Conservation (phyloP, 2,329 filamentous ascomycete genomes). For the Alternaria triticina region DNA sequence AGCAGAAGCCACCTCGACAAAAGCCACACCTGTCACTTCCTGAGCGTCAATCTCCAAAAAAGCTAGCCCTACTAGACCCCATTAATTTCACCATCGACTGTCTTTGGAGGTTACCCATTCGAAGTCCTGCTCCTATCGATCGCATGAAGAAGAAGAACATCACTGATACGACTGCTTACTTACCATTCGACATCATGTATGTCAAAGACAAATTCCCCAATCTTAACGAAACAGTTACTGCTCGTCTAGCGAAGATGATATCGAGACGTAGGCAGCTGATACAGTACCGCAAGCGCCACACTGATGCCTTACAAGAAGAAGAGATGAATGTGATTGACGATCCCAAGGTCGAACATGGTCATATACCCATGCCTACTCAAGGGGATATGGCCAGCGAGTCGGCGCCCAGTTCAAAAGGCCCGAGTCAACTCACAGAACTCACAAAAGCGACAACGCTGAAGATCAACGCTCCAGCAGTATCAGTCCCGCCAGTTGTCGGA, state of each 20-base stretch:
- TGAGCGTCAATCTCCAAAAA: too few species aligned
- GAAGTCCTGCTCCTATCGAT: background rate
- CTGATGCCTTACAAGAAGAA: background rate
- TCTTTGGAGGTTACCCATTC: background rate
- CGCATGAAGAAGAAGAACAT: background rate
- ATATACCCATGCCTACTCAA: background rate
- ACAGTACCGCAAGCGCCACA: background rate
- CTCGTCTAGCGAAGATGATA: background rate
- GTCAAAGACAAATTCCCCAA: background rate
- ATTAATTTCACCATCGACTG: background rate
- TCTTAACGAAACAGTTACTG: background rate
- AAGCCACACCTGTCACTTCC: too few species aligned
- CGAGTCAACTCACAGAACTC: background rate
- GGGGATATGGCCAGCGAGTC: background rate
- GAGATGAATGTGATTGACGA: background rate
- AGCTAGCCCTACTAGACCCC: too few species aligned
- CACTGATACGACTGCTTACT: background rate
- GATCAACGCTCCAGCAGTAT: background rate
- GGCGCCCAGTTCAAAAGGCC: background rate
- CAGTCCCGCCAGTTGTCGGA: background rate
- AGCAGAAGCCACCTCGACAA: background rate
- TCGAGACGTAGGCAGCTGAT: background rate
- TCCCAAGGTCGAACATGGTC: accelerated
- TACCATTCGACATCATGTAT: background rate
- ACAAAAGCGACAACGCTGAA: background rate